Evolutionary conservation across 2,329 filamentous ascomycete species (phyloP), one percentile per base, ranked within the genome.

Genomic region (Alternaria metachromatica): DNA sequence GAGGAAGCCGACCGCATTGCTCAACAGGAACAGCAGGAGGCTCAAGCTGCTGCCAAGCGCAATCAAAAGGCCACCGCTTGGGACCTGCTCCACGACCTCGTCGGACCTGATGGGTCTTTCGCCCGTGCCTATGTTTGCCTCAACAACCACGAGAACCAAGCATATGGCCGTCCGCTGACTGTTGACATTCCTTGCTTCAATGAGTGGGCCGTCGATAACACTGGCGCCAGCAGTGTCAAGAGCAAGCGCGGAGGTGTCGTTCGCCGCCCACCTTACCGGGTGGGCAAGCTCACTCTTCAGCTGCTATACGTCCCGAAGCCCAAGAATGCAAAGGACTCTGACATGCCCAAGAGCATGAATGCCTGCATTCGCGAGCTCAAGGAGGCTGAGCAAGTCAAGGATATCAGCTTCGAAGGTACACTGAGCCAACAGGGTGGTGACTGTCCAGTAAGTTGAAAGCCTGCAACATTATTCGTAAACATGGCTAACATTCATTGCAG

Each of bases 341-440:
- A 98, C 71, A 97, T 99, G 93, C 96, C 96, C 58, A 98, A 98
- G 89, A 97, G 94, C 84, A 97, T 99, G 94, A 97, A 96, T 81
- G 92, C 93, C 46, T 97, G 94, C 80, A 92, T 98, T 72, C 88
- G 96, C 18, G 96, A 98, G 83, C 89, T 99, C 82, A 93, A 92
- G 81, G 93, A 95, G 56, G 94, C 95, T 2, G 94, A 97, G 78
- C 91, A 92, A 78, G 87, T 92, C 65, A 87, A 92, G 66, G 86
- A 90, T 53, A 89, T 91, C 66, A 91, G 89, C 72, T 97, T 88
- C 85, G 95, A 99, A 80, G 95, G 96, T 28, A 90, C 92, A 75
- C 84, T 99, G 63, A 97, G 94, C 79, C 96, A 99, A 79, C 96
- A 99, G 82, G 96, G 96, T 77, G 96, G 96, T 72, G 96, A 99